Evolutionary conservation across 2,329 filamentous ascomycete species (phyloP).

Genomic region (Aspergillus sp.): DNA sequence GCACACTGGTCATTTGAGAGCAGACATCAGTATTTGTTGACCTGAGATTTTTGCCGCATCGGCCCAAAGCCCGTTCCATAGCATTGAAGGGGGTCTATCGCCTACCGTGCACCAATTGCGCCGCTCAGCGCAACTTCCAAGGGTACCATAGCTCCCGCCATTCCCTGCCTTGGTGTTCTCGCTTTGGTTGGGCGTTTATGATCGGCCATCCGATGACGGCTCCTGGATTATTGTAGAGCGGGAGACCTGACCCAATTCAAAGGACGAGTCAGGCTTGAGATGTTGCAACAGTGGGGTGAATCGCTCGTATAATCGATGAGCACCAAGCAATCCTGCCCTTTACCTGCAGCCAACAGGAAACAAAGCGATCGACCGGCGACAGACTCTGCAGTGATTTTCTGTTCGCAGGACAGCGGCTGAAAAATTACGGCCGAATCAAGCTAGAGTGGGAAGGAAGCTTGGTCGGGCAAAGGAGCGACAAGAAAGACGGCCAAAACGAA

Average conservation of each 20-base stretch:
- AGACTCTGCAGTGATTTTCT: neutral
- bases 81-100: neutral
- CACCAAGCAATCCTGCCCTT: neutral
- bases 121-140: conserved; percentile 56
- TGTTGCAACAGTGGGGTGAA: neutral
- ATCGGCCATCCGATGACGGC: conserved; percentile 51
- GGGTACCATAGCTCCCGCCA: conserved; percentile 48
- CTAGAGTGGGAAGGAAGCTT: conserved; percentile 19
- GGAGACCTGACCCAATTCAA: neutral
- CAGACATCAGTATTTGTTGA: conserved; percentile 7
- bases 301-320: neutral
- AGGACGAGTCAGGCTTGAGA: neutral
- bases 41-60: no score
- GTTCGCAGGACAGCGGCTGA: neutral
- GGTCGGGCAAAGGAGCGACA: conserved; percentile 9
- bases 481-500: neutral
- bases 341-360: no score
- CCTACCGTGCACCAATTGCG: conserved; percentile 62
- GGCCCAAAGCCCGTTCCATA: neutral
- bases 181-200: conserved; percentile 56
- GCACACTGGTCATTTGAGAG: conserved; percentile 46
- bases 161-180: conserved; percentile 44
- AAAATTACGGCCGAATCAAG: conserved; percentile 10
- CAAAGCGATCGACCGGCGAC: no score
- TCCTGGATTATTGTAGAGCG: neutral